Evolutionary conservation across 1,284 basidiomycete species (phyloP).

Genomic region (Heterobasidion annosum): DNA sequence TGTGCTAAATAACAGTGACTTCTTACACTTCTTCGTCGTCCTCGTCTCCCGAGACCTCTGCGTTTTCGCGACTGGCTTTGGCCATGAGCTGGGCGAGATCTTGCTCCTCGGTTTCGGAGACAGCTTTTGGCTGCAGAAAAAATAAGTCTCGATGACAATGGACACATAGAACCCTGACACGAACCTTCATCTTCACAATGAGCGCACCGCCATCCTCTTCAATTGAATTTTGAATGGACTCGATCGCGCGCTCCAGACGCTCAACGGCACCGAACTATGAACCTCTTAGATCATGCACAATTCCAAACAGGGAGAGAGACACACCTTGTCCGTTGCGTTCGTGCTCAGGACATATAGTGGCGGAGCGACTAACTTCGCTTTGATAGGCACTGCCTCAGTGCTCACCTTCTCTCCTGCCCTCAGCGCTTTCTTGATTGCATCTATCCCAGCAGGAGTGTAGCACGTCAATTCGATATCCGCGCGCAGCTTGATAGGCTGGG

Average conservation of each 20-base stretch:
- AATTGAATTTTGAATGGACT: slow-evolving; percentile 81
- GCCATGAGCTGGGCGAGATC: slow-evolving; percentile 94
- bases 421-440: slow-evolving; percentile 92
- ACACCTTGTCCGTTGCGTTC: slow-evolving; percentile 92
- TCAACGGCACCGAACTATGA: slow-evolving; percentile 81
- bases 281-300: background rate
- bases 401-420: slow-evolving; percentile 83
- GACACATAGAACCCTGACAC: slow-evolving; percentile 11
- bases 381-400: slow-evolving; percentile 90
- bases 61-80: slow-evolving; percentile 85
- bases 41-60: slow-evolving; percentile 90
- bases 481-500: slow-evolving; percentile 97
- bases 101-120: slow-evolving; percentile 94
- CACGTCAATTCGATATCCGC: slow-evolving; percentile 98
- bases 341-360: slow-evolving; percentile 94
- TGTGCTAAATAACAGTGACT: background rate
- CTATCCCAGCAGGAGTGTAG: slow-evolving; percentile 96
- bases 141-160: background rate
- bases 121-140: slow-evolving; percentile 75
- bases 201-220: slow-evolving; percentile 80
- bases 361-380: slow-evolving; percentile 94
- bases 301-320: slow-evolving; percentile 7
- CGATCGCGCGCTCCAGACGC: slow-evolving; percentile 88
- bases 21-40: slow-evolving; percentile 58
- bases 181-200: slow-evolving; percentile 94